Evolutionary conservation across 306 rosid genomes (phyloP), one percentile per base, ranked within the genome.

Genomic region (Pyrus betulifolia): DNA sequence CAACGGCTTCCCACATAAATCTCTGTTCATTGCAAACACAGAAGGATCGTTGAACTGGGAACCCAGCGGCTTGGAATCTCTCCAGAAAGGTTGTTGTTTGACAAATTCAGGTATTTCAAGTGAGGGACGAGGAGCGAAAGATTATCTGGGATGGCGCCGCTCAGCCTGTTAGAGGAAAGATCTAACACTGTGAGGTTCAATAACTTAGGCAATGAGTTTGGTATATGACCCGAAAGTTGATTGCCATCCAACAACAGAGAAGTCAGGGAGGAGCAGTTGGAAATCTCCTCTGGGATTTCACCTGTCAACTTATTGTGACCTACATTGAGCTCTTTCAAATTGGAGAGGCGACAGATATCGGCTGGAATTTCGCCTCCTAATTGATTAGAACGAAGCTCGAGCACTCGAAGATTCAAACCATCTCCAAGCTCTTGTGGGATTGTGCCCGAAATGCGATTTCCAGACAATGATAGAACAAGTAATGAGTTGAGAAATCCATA

Each of bases 1-100:
- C 82, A 92, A 68, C 23, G 96, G 97, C 55, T 85, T 83, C 44
- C 97, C 97, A 35, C 97, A 92, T 51, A 92, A 42, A 42, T 55
- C 80, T 25, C 31, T 81, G 77, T 92, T 92, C 80, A 27, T 66
- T 4, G 87, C 88, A 72, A 78, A 92, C 25, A 83, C 84, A 7
- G 80, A 81, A 52, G 92, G 83, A 64, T 85, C 88, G 2, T 72
- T 78, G 82, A 90, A 90, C 46, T 72, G 68, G 3, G 88, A 73
- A 63, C 96, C 86, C 54, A 92, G 62, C 54, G 28, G 54, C 79
- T 67, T 0, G 97, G 97, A 78, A 92, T 87, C 84, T 92, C 87
- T 9, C 97, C 93, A 46, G 82, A 86, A 5, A 92, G 92, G 61
- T 90, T 61, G 67, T 92, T 92, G 31, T 67, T 78, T 11, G 93